Base-by-base conservation (phyloP, 176 grass and related monocot species). In the Bothriochloa decipiens region DNA sequence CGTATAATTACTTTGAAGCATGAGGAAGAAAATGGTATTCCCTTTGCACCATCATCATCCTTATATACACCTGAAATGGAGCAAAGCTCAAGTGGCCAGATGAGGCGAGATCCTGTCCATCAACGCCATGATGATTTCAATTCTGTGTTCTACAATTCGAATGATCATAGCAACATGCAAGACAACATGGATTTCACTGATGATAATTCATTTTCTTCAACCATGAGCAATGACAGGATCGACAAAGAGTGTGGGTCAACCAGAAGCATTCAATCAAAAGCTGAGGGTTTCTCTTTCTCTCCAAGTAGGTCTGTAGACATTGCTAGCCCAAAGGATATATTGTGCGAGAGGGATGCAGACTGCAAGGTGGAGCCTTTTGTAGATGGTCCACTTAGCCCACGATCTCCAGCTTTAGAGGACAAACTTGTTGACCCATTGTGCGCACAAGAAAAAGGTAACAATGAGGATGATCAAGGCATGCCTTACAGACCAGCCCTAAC, bases 311-410 rank as follows among this genome's bases (percentile, higher is more conserved):
- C 87, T 81, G 60, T 78, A 60, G 65, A 84, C 37, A 73, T 81
- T 74, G 87, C 80, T 62, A 95, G 82, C 82, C 85, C 87, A 70
- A 91, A 90, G 68, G 83, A 87, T 85, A 86, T 85, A 88, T 72
- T 83, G 68, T 86, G 85, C 25, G 81, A 91, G 74, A 89, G 73
- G 91, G 81, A 87, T 68, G 16, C 53, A 67, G 75, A 77, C 25
- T 72, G 53, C 70, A 53, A 43, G 45, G 80, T 28, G 26, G 84
- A 87, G 82, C 43, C 70, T 81, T 78, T 84, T 29, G 40, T 62
- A 68, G 79, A 88, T 80, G 25, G 4, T 76, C 26, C 35, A 80
- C 25, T 72, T 69, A 68, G 37, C 70, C 32, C 78, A 67, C 69
- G 57, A 61, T 84, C 79, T 85, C 83, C 85, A 73, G 55, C 70